phyloP scores from a whole-genome alignment of 805 yeast genomes.

The Monosporozyma servazzii region DNA sequence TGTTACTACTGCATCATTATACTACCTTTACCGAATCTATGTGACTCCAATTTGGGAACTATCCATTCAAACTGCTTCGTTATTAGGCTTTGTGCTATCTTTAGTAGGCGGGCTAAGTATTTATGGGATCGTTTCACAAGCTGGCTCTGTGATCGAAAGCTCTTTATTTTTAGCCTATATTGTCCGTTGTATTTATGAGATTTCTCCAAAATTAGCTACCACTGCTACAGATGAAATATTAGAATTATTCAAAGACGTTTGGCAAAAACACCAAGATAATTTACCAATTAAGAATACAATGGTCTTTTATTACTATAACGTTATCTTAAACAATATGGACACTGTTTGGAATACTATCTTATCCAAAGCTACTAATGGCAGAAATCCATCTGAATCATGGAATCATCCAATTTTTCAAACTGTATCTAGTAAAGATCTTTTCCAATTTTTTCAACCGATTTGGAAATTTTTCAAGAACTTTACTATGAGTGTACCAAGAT shows the following conservation, averaged over 20 bases:
- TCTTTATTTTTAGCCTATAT: slow-evolving; percentile 82
- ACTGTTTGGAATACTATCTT: slow-evolving; percentile 22
- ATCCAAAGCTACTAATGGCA: not conserved
- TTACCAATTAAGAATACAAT: slow-evolving; percentile 29
- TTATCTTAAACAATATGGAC: slow-evolving; percentile 20
- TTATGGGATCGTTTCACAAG: slow-evolving; percentile 73
- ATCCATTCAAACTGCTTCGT: slow-evolving; percentile 65
- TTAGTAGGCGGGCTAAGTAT: slow-evolving; percentile 63
- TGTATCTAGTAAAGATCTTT: slow-evolving; percentile 1
- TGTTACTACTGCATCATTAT: slow-evolving; percentile 64
- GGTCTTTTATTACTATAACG: slow-evolving; percentile 23
- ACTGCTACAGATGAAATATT: slow-evolving; percentile 38
- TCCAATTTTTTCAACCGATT: slow-evolving; percentile 18
- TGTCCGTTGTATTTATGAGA: slow-evolving; percentile 85
- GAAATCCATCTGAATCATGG: not conserved
- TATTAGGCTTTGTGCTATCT: slow-evolving; percentile 80
- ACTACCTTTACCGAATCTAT: slow-evolving; percentile 76
- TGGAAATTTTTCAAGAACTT: slow-evolving; percentile 25
- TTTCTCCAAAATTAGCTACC: slow-evolving; percentile 78
- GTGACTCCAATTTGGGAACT: slow-evolving; percentile 64
- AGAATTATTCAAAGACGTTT: slow-evolving; percentile 31
- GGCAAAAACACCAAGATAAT: slow-evolving; percentile 29
- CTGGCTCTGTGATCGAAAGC: slow-evolving; percentile 86
- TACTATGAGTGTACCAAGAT: slow-evolving; percentile 25
- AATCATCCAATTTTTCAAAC: not conserved